Percentiles rank a stretch among this genome's conserved stretches.
These are phyloP conservation scores for Phytophthora podocarpi DNA, from an alignment of 352 stramenopile species.

Conservation along the genomic window DNA sequence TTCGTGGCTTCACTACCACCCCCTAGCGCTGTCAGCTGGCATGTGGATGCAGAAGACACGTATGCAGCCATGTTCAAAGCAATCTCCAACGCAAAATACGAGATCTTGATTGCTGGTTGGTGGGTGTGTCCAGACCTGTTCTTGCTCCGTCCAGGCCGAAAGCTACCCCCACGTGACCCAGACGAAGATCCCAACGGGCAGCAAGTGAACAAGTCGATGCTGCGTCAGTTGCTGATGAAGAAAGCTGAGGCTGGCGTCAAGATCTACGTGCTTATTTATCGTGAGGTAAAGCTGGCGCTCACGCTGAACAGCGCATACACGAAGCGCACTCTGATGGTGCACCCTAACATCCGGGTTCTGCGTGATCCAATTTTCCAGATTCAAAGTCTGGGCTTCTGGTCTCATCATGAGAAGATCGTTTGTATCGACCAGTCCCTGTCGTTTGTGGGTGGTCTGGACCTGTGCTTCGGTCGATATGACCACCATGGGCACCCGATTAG, in stretches of 20 bases:
- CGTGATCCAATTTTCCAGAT: constrained; percentile 92
- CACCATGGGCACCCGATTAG: constrained; percentile 75
- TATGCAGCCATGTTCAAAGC: constrained; percentile 88
- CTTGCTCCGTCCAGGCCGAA: constrained; percentile 69
- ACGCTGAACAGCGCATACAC: constrained; percentile 90
- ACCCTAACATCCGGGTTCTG: constrained; percentile 90
- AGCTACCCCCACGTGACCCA: constrained; percentile 40
- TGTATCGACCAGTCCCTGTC: constrained; percentile 88
- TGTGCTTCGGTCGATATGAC: constrained; percentile 91
- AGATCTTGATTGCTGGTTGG: constrained; percentile 92
- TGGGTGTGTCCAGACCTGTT: constrained; percentile 89
- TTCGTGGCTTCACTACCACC: constrained; percentile 46
- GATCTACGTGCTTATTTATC: constrained; percentile 93
- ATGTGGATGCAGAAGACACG: constrained; percentile 88
- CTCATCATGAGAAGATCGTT: constrained; percentile 94
- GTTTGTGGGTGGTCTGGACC: constrained; percentile 86
- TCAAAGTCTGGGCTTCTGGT: constrained; percentile 91
- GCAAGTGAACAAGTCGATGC: constrained; percentile 69
- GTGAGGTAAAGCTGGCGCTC: constrained; percentile 88
- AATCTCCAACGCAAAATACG: constrained; percentile 85
- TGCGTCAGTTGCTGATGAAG: constrained; percentile 77
- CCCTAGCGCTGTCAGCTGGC: constrained; percentile 78
- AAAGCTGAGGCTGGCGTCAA: constrained; percentile 85
- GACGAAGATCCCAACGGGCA: constrained; percentile 36
- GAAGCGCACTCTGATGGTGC: constrained; percentile 77